Conservation (phyloP, 768 basidiomycete species). For the Daedaleopsis nitida region DNA sequence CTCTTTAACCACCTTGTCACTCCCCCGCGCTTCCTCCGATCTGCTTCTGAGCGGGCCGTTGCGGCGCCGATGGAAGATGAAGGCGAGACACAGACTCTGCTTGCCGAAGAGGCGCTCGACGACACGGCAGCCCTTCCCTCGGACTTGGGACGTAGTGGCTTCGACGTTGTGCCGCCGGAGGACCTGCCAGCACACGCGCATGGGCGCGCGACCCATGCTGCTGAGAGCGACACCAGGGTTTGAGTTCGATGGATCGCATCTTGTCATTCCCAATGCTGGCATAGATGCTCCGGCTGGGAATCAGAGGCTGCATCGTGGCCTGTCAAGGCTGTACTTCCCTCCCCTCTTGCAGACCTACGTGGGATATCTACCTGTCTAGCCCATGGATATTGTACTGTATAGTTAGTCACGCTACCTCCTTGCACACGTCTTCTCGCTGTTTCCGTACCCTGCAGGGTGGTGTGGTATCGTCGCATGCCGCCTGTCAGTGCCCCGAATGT, state of each 20-base stretch:
- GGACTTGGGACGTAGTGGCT: slow-evolving; percentile 81
- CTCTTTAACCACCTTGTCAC: slow-evolving; percentile 85
- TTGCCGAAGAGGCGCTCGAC: slow-evolving; percentile 69
- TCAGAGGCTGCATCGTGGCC: not conserved
- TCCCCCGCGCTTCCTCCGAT: slow-evolving; percentile 64
- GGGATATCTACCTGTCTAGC: not conserved
- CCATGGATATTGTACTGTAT: not conserved
- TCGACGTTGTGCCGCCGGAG: slow-evolving; percentile 67
- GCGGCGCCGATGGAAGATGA: slow-evolving; percentile 21
- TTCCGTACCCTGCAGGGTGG: not conserved
- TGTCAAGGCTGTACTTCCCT: not conserved
- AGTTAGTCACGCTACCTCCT: not conserved
- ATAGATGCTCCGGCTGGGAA: not conserved
- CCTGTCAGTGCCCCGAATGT: no score
- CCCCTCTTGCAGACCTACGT: not conserved
- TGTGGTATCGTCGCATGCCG: not conserved
- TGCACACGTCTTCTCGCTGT: not conserved
- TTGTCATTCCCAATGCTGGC: not conserved
- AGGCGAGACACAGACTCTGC: slow-evolving; percentile 40
- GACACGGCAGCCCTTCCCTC: slow-evolving; percentile 84
- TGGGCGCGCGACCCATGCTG: not conserved
- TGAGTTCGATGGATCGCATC: slow-evolving; percentile 1
- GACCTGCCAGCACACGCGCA: slow-evolving; percentile 15
- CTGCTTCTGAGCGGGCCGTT: slow-evolving; percentile 33
- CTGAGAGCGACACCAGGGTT: not conserved